Evolutionary conservation across 768 basidiomycete species (phyloP).

Genomic region (Tylopilus subfusipes): DNA sequence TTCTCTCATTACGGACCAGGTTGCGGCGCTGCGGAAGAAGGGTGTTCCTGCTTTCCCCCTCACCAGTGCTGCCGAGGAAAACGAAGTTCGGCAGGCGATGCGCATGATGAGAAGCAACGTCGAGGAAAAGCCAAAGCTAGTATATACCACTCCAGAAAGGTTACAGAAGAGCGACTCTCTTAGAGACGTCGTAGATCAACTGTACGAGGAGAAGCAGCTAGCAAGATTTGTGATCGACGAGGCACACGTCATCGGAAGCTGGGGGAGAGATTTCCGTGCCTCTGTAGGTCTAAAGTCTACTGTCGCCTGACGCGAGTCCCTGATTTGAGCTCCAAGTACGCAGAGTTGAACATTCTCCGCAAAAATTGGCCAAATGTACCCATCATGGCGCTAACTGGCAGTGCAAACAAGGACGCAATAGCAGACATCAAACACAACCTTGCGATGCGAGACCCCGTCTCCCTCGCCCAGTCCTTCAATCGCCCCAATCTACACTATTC

Average conservation of each 20-base stretch:
- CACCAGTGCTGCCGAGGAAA: slow-evolving; percentile 49
- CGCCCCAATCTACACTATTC: slow-evolving; percentile 86
- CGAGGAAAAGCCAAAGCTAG: slow-evolving; percentile 53
- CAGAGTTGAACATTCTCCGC: slow-evolving; percentile 63
- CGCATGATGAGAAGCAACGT: slow-evolving; percentile 40
- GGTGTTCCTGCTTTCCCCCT: slow-evolving; percentile 68
- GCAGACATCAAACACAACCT: slow-evolving; percentile 77
- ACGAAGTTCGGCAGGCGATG: slow-evolving; percentile 38
- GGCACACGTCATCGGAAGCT: slow-evolving; percentile 90
- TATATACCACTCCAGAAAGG: slow-evolving; percentile 94
- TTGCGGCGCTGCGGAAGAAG: slow-evolving; percentile 58
- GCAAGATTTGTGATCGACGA: slow-evolving; percentile 96
- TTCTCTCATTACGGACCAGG: slow-evolving; percentile 89
- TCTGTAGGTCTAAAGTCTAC: slow-evolving; percentile 47
- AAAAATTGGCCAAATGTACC: slow-evolving; percentile 74
- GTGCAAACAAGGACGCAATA: slow-evolving; percentile 75
- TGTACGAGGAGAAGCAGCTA: slow-evolving; percentile 56
- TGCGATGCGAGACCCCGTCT: slow-evolving; percentile 52
- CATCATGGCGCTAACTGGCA: slow-evolving; percentile 96
- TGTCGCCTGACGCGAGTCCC: slow-evolving; percentile 3
- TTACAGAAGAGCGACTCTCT: slow-evolving; percentile 60
- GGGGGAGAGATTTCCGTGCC: slow-evolving; percentile 93
- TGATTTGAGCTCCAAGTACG: slow-evolving; percentile 50
- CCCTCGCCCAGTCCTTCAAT: slow-evolving; percentile 83
- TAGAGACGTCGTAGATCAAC: slow-evolving; percentile 48